phyloP scores from a whole-genome alignment of 495 filamentous ascomycete species.

The Daldinia grandis region DNA sequence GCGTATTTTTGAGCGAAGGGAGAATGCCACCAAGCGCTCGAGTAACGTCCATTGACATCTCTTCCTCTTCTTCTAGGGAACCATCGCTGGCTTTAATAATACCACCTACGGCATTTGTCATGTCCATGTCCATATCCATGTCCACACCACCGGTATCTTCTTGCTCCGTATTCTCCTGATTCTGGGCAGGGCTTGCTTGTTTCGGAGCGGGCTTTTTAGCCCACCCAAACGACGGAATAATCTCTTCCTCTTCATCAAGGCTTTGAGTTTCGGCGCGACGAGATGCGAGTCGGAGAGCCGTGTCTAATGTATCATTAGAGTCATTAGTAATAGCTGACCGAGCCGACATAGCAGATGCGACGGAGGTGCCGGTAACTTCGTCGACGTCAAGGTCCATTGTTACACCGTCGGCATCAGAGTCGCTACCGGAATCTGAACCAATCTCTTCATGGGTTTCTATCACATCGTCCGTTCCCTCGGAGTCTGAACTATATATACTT shows the following conservation, averaged over 20 bases:
- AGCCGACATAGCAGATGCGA: constrained; percentile 63
- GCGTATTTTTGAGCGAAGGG: constrained; percentile 49
- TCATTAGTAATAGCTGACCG: constrained; percentile 62
- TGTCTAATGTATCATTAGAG: constrained; percentile 74
- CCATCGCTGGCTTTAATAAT: constrained; percentile 55
- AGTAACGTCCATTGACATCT: constrained; percentile 88
- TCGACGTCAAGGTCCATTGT: constrained; percentile 75
- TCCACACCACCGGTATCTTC: constrained; percentile 48
- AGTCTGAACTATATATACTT: constrained; percentile 77
- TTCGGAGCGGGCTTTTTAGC: constrained; percentile 46
- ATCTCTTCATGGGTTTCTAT: constrained; percentile 63
- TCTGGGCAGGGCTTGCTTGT: constrained; percentile 19
- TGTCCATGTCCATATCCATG: constrained; percentile 59
- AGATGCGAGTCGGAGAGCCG: constrained; percentile 78
- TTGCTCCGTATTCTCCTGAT: constrained; percentile 31
- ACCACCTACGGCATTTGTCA: constrained; percentile 64
- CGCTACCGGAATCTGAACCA: constrained; percentile 60
- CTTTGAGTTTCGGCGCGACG: constrained; percentile 74
- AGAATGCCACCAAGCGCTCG: constrained; percentile 83
- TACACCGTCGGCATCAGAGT: constrained; percentile 75
- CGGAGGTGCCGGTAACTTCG: constrained; percentile 74
- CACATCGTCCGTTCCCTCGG: constrained; percentile 67
- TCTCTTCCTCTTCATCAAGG: constrained; percentile 80
- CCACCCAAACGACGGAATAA: constrained; percentile 72
- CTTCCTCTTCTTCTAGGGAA: constrained; percentile 56